phyloP scores from a whole-genome alignment of 208 protist species.

The Crithidia sp. region DNA sequence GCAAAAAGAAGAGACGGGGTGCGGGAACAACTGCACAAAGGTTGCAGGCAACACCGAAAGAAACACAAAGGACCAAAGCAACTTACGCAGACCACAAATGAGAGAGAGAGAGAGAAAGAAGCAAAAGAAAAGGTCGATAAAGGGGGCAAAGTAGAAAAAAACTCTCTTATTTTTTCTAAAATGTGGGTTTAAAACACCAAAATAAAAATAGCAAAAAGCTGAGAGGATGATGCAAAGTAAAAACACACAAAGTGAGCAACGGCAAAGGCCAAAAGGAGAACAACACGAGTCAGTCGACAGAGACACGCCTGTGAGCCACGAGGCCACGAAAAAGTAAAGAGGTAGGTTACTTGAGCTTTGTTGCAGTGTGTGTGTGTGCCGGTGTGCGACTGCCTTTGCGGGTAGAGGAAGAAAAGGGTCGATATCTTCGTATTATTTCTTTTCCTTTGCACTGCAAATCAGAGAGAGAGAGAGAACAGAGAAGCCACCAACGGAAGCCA shows the following conservation, averaged over 20 bases:
- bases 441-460: no score
- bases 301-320: no score
- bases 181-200: neutral
- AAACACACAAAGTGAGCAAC: neutral
- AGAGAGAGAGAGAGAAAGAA: slow-evolving; percentile 15
- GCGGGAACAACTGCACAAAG: no score
- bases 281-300: neutral
- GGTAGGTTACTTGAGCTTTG: no score
- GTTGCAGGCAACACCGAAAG: no score
- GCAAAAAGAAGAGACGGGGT: no score
- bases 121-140: slow-evolving; percentile 2
- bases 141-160: neutral
- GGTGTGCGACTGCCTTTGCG: neutral
- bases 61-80: no score
- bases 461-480: no score
- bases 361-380: neutral
- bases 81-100: neutral
- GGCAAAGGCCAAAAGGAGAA: slow-evolving; percentile 1
- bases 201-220: neutral
- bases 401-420: no score
- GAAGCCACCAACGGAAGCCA: no score
- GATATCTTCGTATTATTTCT: no score
- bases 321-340: no score
- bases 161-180: neutral
- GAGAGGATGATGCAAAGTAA: neutral